Base-by-base conservation (phyloP, 768 basidiomycete species). In the Inosperma sp. region DNA sequence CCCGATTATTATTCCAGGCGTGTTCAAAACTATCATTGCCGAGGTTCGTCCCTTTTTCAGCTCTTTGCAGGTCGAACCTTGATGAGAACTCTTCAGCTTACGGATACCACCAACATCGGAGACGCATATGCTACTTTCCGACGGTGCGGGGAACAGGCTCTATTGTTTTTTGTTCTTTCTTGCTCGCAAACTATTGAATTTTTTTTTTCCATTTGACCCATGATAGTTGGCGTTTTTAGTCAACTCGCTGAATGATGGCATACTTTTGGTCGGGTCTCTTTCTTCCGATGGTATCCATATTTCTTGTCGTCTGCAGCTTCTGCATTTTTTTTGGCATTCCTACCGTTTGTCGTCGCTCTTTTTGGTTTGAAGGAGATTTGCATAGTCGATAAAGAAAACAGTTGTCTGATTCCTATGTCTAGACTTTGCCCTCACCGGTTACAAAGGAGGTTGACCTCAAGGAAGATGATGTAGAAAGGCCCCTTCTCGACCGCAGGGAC, bases 141-240 rank as follows among this genome's bases (percentile, higher is more conserved):
- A 52, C 71, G 8, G 64, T 67, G 48, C 72, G 70, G 71, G 64
- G 63, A 27, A 7, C 64, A n/a, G 72, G 70, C 0, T 51, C 56
- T 1, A 71, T 68, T 1, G 43, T 65, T 7, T 71, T 61, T 68
- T 71, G 35, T n/a, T 46, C 14, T 13, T n/a, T 3, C 33, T 23
- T 25, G 30, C 17, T 10, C 16, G 27, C 85, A 12, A 16, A 4
- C 6, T 19, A 3, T 27, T 31, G 3, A 36, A 31, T 21, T 9
- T 48, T 13, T 21, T 10, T 2, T 33, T 26, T 17, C 23, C 14
- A 12, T n/a, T 33, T 86, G 86, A 1, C 86, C 86, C 12, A 69
- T 80, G 17, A 65, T 87, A 3, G 86, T 86, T 27, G 86, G 86
- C 22, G 54, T 75, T 6, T 62, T 89, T 4, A 77, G 84, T 5